Base-by-base conservation (phyloP, 352 stramenopile species). In the Blastocystis sp. region DNA sequence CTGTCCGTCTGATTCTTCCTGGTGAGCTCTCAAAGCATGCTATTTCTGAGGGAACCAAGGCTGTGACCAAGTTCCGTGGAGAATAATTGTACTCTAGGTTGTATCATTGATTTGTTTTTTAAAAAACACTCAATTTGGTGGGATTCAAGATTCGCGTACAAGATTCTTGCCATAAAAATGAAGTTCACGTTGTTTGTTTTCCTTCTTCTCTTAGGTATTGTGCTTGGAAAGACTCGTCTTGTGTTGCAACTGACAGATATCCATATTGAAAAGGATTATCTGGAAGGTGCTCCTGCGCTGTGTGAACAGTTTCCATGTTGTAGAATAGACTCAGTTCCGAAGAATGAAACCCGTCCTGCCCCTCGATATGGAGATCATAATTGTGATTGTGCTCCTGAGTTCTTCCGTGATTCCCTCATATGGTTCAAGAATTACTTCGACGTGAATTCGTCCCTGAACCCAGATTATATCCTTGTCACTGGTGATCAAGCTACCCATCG, bases 21-120 rank as follows among this genome's bases (percentile, higher is more conserved):
- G 96, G 96, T 91, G 96, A 98, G 92, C 92, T 98, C 33, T 94
- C 95, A 77, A 98, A 98, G 94, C 96, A 98, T 92, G 95, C 95
- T 79, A 95, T 98, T 68, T 97, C 95, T 64, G 95, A 98, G 89
- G 95, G 95, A 92, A 98, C 96, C 92, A 98, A 98, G 95, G 95
- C 95, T 42, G 91, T 92, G 35, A 92, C 90, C 79, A 93, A 92
- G 89, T 92, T 92, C 89, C 69, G 48, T 33, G 69, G 69, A 27
- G 54, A 80, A 44, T 80, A 62, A 62, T 33, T 62, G 56, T 62
- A 62, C 19, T 62, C 56, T 62, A 62, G 56, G 56, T 62, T 62
- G 56, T 62, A 62, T 62, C 27, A 62, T 62, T 62, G 56, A 62
- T 33, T 62, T n/a, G 19, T 62, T 62, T n/a, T 62, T n/a, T n/a